These are phyloP conservation scores for Macaranga tanarius DNA, from an alignment of 441 rosid species.

Conservation along the genomic window DNA sequence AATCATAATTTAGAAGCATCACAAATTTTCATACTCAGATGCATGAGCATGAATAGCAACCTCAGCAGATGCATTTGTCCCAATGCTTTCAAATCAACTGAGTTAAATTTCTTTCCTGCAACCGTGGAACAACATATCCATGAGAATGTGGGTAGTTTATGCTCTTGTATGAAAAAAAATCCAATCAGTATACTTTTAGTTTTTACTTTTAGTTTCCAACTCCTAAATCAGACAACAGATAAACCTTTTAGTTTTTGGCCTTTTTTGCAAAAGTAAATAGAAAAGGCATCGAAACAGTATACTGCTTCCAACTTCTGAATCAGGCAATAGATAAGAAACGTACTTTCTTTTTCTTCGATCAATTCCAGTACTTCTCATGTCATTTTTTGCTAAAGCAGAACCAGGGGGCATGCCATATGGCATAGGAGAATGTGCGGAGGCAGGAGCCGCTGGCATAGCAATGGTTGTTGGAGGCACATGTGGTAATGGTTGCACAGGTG, in stretches of 20 bases:
- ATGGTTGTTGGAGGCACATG: constrained; percentile 46
- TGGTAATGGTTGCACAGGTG: constrained; percentile 43
- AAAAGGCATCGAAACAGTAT: too few relatives aligned
- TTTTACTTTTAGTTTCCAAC: too few relatives aligned
- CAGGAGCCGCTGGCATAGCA: constrained; percentile 46
- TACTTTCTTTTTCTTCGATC: constrained; percentile 92
- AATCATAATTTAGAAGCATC: not conserved
- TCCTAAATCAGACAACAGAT: too few relatives aligned
- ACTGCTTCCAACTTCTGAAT: not conserved
- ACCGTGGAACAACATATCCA: constrained; percentile 10
- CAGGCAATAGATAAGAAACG: constrained; percentile 23
- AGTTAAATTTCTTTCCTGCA: constrained; percentile 50
- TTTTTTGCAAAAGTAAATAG: too few relatives aligned
- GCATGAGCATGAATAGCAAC: constrained; percentile 12
- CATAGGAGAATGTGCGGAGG: constrained; percentile 75
- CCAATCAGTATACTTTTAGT: too few relatives aligned
- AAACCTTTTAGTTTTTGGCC: too few relatives aligned
- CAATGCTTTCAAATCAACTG: constrained; percentile 10
- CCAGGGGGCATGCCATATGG: constrained; percentile 64
- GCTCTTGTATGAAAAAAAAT: not conserved
- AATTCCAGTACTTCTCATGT: constrained; percentile 57
- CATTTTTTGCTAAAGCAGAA: constrained; percentile 56
- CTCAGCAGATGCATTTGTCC: constrained; percentile 20
- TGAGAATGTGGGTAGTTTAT: constrained; percentile 17
- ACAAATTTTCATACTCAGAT: not conserved